phyloP scores from a whole-genome alignment of 163 green algal species.

The Prototheca cutis region DNA sequence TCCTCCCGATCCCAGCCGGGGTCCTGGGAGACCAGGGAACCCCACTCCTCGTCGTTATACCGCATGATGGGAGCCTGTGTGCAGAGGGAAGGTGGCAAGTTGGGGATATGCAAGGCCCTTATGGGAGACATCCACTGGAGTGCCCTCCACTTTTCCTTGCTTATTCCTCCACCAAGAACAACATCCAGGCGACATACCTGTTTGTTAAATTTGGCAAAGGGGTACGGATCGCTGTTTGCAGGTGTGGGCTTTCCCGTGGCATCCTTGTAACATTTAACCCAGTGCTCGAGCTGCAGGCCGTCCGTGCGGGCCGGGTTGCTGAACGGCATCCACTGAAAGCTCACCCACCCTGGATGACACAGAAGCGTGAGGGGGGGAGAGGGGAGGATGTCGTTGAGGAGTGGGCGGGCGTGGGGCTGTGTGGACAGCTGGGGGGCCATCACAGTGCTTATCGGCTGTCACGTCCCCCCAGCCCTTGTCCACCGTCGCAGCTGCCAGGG shows the following conservation, averaged over 20 bases:
- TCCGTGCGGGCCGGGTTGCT: slow-evolving; percentile 68
- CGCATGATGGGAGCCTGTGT: slow-evolving; percentile 36
- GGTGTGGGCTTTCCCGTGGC: slow-evolving; percentile 41
- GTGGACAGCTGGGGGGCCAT: no score
- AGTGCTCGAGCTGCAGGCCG: slow-evolving; percentile 72
- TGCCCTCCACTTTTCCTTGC: not conserved
- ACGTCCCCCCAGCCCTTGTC: no score
- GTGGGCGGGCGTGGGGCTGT: no score
- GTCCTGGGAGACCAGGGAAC: slow-evolving; percentile 45
- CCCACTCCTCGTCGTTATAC: slow-evolving; percentile 86
- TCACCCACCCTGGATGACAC: slow-evolving; percentile 21
- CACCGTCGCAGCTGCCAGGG: no score
- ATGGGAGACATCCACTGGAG: not conserved
- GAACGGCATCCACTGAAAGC: slow-evolving; percentile 66
- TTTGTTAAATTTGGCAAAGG: slow-evolving; percentile 90
- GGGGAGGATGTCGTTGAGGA: no score
- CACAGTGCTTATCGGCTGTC: no score
- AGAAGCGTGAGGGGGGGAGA: not conserved
- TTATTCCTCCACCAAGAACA: no score
- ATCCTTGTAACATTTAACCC: slow-evolving; percentile 80
- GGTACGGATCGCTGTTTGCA: slow-evolving; percentile 62
- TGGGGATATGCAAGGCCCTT: not conserved
- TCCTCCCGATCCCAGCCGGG: slow-evolving; percentile 69
- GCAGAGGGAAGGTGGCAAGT: not conserved
- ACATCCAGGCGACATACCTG: no score